Percentiles rank a stretch among this genome's conserved stretches.
Evolutionary conservation across 176 grass and related monocot species (phyloP).

Genomic region (Eragrostis nindensis): DNA sequence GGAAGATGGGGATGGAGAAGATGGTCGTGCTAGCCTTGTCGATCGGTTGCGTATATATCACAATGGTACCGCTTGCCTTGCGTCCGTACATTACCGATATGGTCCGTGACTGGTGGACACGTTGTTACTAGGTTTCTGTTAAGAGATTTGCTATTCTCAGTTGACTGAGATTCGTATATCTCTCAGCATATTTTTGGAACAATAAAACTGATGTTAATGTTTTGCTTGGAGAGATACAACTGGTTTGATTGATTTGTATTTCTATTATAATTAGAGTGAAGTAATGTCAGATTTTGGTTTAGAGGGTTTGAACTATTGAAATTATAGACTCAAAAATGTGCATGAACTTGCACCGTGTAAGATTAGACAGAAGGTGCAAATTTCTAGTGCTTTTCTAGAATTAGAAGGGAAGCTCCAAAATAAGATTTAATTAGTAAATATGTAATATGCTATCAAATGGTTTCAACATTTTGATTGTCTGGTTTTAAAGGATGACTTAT

Average conservation of each 20-base stretch:
- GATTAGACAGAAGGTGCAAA: background rate
- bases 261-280: background rate
- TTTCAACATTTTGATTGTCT: no score
- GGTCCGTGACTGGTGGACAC: background rate
- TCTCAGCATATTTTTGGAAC: no score
- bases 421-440: no score
- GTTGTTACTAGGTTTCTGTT: background rate
- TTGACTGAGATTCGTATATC: no score
- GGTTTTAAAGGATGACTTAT: no score
- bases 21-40: background rate
- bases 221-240: background rate
- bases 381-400: no score
- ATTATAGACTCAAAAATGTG: background rate
- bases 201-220: no score
- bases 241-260: background rate
- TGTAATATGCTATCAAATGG: no score
- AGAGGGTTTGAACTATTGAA: background rate
- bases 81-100: background rate
- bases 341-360: background rate
- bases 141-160: no score
- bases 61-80: background rate
- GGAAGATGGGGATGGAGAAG: background rate
- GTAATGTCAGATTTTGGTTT: conserved; percentile 6
- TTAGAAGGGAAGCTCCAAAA: no score
- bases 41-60: background rate